phyloP scores from a whole-genome alignment of 192 early-diverging fungal genomes.

The Paraglomus occultum region DNA sequence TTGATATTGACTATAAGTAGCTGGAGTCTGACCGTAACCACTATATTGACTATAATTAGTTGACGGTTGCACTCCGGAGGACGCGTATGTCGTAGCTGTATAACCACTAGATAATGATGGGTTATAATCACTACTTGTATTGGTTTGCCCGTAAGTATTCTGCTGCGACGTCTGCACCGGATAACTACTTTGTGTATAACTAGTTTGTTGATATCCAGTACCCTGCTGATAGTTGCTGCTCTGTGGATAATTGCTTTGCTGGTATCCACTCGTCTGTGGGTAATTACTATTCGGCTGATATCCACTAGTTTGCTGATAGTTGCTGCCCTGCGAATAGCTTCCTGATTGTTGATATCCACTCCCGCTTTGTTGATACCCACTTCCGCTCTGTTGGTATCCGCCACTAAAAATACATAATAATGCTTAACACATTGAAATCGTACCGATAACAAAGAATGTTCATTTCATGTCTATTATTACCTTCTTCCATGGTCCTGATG shows the following conservation, averaged over 20 bases:
- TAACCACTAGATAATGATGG: neutral
- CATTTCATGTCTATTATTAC: neutral
- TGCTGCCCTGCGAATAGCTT: neutral
- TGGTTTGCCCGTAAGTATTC: constrained; percentile 15
- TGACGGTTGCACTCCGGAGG: neutral
- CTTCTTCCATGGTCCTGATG: constrained; percentile 28
- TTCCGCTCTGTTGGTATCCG: no score
- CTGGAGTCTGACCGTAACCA: constrained; percentile 2
- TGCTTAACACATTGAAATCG: no score
- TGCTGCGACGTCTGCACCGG: neutral
- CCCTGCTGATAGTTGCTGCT: neutral
- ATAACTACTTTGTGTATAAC: constrained; percentile 7
- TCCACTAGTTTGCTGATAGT: neutral
- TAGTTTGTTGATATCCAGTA: constrained; percentile 17
- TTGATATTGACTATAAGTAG: constrained; percentile 23
- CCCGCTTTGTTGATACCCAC: constrained; percentile 28
- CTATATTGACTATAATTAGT: constrained; percentile 13
- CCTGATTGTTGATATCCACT: constrained; percentile 12
- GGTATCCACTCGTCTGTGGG: constrained; percentile 4
- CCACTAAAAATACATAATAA: no score
- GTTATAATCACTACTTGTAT: neutral
- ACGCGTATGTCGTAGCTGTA: constrained; percentile 5
- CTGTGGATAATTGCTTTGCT: neutral
- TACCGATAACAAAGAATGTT: no score
- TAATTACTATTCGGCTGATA: constrained; percentile 6